Base-by-base conservation (phyloP, 2,329 filamentous ascomycete genomes). In the Colletotrichum paranaense region DNA sequence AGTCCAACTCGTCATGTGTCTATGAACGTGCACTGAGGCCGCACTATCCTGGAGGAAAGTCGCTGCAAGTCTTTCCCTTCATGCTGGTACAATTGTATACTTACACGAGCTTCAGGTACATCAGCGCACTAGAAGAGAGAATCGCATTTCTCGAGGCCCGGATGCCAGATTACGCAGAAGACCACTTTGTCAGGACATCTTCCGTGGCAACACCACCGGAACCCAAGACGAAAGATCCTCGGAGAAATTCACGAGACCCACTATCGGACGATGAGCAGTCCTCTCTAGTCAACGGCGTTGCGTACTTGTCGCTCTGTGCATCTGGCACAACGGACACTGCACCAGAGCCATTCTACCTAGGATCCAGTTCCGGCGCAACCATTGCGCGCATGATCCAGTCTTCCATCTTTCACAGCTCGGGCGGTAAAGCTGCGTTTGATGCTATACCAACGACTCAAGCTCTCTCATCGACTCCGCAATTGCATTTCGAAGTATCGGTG, bases 131-230 rank as follows among this genome's bases (percentile, higher is more conserved):
- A 6, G 78, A 80, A 38, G 78, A 80, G 67, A 75, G 78, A 0
- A 80, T 80, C 22, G 78, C 78, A 1, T 80, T 80, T 6, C 75
- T 80, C 4, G 78, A 80, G 49, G 78, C 78, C 0, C 73, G 76
- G 1, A 65, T 80, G 58, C 78, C 78, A 1, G 78, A 75, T 4
- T 77, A 77, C 63, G 77, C 75, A 0, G 74, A 79, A 38, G 78
- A 80, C 49, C 78, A 80, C n/a, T 78, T 78, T 28, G n/a, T 63
- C 1, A 9, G 24, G 7, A 49, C 67, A 1, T 26, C 46, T 3
- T 42, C 38, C 1, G 8, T 26, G 0, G 4, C 19, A 9, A 14
- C 30, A 1, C 60, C 8, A 12, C 49, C 9, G 30, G 28, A 46
- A 5, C 24, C 4, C 4, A 3, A 26, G 3, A n/a, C 11, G 0